A percentile compares a stretch with the other conserved stretches of the same genome.
phyloP scores from a whole-genome alignment of 2,329 filamentous ascomycete genomes.

The Sporothrix curviconia region DNA sequence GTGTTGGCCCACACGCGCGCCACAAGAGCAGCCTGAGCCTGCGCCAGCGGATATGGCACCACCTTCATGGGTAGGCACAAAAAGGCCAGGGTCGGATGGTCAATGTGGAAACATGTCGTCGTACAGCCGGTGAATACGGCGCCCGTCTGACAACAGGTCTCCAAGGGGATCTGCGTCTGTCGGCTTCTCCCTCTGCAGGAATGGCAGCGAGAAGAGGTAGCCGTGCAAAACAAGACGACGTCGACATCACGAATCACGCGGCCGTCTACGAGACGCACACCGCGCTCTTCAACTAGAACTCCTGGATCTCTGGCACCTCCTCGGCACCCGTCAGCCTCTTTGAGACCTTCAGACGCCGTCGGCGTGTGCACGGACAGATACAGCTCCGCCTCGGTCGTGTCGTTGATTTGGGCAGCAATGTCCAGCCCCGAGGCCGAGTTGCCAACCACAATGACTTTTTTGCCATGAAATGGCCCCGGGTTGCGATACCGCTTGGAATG shows the following conservation, averaged over 20 bases:
- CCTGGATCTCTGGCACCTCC: slow-evolving; percentile 53
- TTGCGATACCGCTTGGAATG: slow-evolving; percentile 78
- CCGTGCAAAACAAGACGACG: slow-evolving; percentile 77
- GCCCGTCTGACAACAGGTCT: slow-evolving; percentile 58
- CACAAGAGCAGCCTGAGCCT: slow-evolving; percentile 71
- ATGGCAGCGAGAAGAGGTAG: slow-evolving; percentile 80
- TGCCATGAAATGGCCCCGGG: slow-evolving; percentile 53
- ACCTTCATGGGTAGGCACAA: slow-evolving; percentile 69
- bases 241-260: slow-evolving; percentile 62
- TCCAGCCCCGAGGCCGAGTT: slow-evolving; percentile 81
- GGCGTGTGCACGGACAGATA: slow-evolving; percentile 56
- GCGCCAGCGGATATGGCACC: slow-evolving; percentile 79
- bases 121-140: slow-evolving; percentile 65
- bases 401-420: slow-evolving; percentile 68
- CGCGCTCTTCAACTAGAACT: slow-evolving; percentile 47
- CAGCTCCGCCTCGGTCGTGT: slow-evolving; percentile 52
- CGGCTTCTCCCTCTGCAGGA: slow-evolving; percentile 38
- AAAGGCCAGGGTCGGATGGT: slow-evolving; percentile 73
- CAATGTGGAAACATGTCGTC: slow-evolving; percentile 71
- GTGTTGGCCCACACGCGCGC: slow-evolving; percentile 70
- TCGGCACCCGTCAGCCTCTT: slow-evolving; percentile 37
- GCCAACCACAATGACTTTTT: slow-evolving; percentile 78
- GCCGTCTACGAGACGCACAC: slow-evolving; percentile 59
- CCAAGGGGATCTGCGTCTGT: not conserved
- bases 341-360: slow-evolving; percentile 39